Evolutionary conservation across 805 yeast genomes (phyloP), one percentile per base, ranked within the genome.

Genomic region (Kodamaea kakaduensis): DNA sequence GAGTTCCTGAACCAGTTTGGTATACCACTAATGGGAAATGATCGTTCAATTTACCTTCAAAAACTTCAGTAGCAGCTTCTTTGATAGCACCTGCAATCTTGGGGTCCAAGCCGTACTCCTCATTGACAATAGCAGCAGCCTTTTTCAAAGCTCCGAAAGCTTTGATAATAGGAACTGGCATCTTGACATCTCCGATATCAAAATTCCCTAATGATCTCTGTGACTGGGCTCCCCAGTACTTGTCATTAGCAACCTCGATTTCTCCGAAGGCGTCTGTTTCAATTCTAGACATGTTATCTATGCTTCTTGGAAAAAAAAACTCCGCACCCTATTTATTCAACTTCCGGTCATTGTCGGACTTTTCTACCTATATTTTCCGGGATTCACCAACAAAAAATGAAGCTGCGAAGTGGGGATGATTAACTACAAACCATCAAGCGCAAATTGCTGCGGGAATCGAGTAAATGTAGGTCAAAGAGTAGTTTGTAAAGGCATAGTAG

Each of bases 1-100:
- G 67, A 9, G 67, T 61, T 29, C 67, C 67, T n/a, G 62, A 55
- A 6, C 67, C 67, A 20, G 67, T 61, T 46, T 61, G 67, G 54
- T 48, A 61, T 29, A 61, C 61, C 28, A 61, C 67, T 53, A 59
- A 57, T n/a, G 67, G 67, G 52, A 61, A 61, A 41, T 61, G 66
- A 36, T 52, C 64, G 37, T 54, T 56, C 48, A 59, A 53, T 43
- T 61, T 60, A 17, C 67, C 67, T 29, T 53, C 63, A 25, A 61
- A 51, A n/a, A 61, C 66, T 37, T 61, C 67, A 17, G 56, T 44
- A 19, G 66, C 66, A 8, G 67, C 67, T 41, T 59, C 47, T 41
- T 57, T 51, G 41, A 61, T 61, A 18, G 67, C 67, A 21, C 36
- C 42, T 17, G 63, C 55, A 22, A 59, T 26, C 42, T 53, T 51